phyloP scores from a whole-genome alignment of 495 filamentous ascomycete genomes.

The Xanthoparmelia taractica region DNA sequence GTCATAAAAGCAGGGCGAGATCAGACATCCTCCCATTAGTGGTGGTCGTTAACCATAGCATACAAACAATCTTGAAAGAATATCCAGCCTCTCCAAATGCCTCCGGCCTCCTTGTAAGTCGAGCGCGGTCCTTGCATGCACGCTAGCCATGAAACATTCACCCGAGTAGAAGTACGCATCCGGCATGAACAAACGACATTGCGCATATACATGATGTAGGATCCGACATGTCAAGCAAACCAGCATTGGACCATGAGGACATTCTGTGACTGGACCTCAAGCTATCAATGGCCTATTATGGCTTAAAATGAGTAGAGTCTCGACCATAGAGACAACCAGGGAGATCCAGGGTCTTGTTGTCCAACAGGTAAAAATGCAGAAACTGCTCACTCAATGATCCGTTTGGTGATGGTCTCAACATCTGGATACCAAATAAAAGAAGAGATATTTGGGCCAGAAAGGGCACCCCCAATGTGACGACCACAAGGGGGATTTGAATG shows the following conservation, averaged over 20 bases:
- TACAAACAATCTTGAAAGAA: not conserved
- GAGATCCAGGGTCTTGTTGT: not conserved
- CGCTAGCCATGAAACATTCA: not conserved
- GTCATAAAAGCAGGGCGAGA: not conserved
- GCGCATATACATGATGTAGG: slow-evolving; percentile 2
- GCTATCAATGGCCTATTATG: not conserved
- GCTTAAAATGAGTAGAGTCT: not conserved
- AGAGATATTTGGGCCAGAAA: not conserved
- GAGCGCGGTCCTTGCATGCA: slow-evolving; percentile 1
- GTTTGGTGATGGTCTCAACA: slow-evolving; percentile 1
- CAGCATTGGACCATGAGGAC: not conserved
- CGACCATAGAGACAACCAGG: not conserved
- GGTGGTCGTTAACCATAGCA: not conserved
- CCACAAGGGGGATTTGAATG: not conserved
- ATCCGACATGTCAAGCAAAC: not conserved
- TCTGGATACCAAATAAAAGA: slow-evolving; percentile 6
- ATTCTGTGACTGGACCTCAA: not conserved
- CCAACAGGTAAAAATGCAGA: not conserved
- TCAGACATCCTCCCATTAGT: slow-evolving; percentile 10
- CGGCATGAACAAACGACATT: slow-evolving; percentile 5
- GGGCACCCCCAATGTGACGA: not conserved
- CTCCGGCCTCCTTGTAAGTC: not conserved
- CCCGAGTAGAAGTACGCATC: not conserved
- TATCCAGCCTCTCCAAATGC: not conserved
- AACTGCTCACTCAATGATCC: not conserved